A percentile compares a stretch with the other conserved stretches of the same genome.
Evolutionary conservation across 164 flowering plant species (phyloP).

Genomic region (grape (Vitis vinifera)): DNA sequence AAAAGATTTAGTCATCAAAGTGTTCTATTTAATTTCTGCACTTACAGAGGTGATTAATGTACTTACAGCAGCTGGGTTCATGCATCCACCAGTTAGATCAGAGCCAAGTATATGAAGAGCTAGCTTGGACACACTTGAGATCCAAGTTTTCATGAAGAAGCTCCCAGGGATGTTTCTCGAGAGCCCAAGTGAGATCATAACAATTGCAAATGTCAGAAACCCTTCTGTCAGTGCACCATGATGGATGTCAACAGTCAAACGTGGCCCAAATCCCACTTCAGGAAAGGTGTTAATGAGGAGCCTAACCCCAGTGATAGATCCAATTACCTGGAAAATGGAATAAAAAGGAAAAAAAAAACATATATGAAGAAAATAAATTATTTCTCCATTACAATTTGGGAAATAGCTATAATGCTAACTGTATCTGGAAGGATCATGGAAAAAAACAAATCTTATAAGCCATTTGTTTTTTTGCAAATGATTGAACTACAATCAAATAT

Average conservation of each 20-base stretch:
- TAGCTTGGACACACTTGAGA: slow-evolving; percentile 77
- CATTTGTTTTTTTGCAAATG: too few relatives aligned
- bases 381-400: not conserved
- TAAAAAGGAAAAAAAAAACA: not conserved
- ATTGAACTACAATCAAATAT: too few relatives aligned
- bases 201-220: slow-evolving; percentile 63
- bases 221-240: slow-evolving; percentile 92
- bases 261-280: slow-evolving; percentile 70
- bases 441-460: too few relatives aligned
- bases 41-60: not conserved
- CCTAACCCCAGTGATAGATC: slow-evolving; percentile 73
- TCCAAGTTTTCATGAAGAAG: slow-evolving; percentile 89
- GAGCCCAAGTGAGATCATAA: slow-evolving; percentile 57
- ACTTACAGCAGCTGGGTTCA: slow-evolving; percentile 99
- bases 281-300: slow-evolving; percentile 59
- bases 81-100: slow-evolving; percentile 91
- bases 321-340: slow-evolving; percentile 50
- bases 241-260: slow-evolving; percentile 70
- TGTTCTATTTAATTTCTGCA: too few relatives aligned
- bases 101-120: slow-evolving; percentile 87
- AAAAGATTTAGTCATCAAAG: not conserved
- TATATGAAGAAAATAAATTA: not conserved
- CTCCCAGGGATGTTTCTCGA: slow-evolving; percentile 53
- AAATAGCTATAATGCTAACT: too few relatives aligned
- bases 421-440: too few relatives aligned